Evolutionary conservation across 2,329 filamentous ascomycete species (phyloP).

Genomic region (Clarireedia sp.): DNA sequence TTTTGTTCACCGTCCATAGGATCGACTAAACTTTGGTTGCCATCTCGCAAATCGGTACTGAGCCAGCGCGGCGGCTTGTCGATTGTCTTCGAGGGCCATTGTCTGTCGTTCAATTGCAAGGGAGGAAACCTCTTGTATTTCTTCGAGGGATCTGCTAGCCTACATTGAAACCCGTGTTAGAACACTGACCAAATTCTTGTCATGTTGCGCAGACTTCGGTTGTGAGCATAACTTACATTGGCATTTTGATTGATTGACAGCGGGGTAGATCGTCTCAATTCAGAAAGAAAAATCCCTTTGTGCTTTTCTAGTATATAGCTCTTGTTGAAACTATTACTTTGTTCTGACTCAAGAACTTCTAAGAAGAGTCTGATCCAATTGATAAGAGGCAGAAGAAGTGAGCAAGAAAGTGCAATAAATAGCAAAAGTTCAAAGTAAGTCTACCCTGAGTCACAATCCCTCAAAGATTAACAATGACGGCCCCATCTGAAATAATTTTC

Average conservation of each 20-base stretch:
- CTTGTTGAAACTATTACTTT: not conserved
- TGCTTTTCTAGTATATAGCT: not conserved
- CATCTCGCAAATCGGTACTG: conserved; percentile 80
- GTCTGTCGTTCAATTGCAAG: conserved; percentile 44
- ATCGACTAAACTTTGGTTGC: conserved; percentile 87
- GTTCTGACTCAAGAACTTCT: not conserved
- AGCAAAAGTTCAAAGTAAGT: not conserved
- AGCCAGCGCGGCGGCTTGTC: conserved; percentile 87
- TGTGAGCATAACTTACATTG: conserved; percentile 14
- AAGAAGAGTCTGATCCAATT: no score
- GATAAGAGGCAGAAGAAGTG: not conserved
- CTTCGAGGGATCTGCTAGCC: conserved; percentile 67
- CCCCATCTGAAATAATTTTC: not conserved
- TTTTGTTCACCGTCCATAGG: conserved; percentile 97
- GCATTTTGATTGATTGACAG: conserved; percentile 13
- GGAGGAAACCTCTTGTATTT: conserved; percentile 69
- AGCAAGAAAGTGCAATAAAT: not conserved
- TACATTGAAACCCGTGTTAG: conserved; percentile 23
- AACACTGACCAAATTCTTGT: not conserved
- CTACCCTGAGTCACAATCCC: not conserved
- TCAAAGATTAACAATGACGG: not conserved
- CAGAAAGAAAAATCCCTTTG: not conserved
- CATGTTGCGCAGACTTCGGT: not conserved
- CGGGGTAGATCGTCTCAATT: conserved; percentile 8
- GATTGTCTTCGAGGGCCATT: conserved; percentile 43